Evolutionary conservation across 306 rosid genomes (phyloP), one percentile per base, ranked within the genome.

Genomic region (Ziziphus jujuba): DNA sequence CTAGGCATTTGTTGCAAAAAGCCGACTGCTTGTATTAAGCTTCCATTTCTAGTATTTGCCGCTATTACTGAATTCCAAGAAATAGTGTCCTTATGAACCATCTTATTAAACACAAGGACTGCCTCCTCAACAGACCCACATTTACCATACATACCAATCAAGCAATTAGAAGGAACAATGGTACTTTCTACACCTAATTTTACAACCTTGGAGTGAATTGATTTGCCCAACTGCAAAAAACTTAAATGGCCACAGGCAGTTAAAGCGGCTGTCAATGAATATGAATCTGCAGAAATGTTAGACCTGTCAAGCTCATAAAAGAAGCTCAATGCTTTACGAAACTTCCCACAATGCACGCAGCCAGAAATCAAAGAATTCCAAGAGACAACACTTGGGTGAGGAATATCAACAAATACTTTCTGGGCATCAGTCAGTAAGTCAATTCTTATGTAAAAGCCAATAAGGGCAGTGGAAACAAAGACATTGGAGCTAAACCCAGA

Each of bases 101-200:
- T 72, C 64, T 73, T 65, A 28, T 38, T 59, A 45, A 84, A 90
- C 28, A 75, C 72, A 38, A 50, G 7, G 0, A 77, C 66, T 25
- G 86, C 81, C 19, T 61, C 72, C 72, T 73, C 76, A 44, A 79
- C 73, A 56, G 54, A 79, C 3, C 89, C 83, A 3, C 92, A 88
- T 87, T 87, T 87, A 31, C 91, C 95, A 76, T 86, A 91, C 97
- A 84, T 85, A 64, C 84, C 82, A 75, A 84, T 79, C 89, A 85
- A 86, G 77, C 97, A 84, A 20, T 86, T 87, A 5, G 80, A 85
- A 80, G 82, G 77, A 62, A 85, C 75, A 40, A 49, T 73, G 64
- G 62, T 67, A 50, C 38, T 9, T 59, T 17, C 73, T 52, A 88
- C 19, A 15, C 92, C 95, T 45, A 73, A 61, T 79, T 80, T 84